Base-by-base conservation (phyloP, 2,329 filamentous ascomycete genomes). In the Epichloe typhina region DNA sequence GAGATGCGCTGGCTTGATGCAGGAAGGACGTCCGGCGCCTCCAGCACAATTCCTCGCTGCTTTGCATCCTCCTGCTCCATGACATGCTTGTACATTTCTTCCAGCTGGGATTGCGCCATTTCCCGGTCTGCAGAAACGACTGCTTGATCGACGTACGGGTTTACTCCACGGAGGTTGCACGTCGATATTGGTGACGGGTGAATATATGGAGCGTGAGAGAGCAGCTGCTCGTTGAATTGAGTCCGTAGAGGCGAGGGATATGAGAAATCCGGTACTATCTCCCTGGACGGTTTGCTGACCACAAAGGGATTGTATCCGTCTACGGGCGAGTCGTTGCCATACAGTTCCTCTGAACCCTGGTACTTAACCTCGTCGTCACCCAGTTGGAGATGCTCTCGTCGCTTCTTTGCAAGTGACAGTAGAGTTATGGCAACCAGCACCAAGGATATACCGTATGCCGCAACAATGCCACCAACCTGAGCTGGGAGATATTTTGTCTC, bases 21-120 rank as follows among this genome's bases (percentile, higher is more conserved):
- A 4, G 69, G 58, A 35, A 66, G 53, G 9, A 70, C 52, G n/a
- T 72, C 51, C 15, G 72, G 70, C 21, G 64, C 50, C 21, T 75
- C 71, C 43, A 78, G 69, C 17, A 66, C 65, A 41, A 77, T 62
- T 35, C 80, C 80, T 46, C 72, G 72, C 56, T 75, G 71, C 64
- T 82, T 83, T 48, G 79, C 79, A 52, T 77, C 79, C 61, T 96
- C 90, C 59, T 95, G 86, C 65, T 89, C 88, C 82, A 95, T 85
- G 56, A 95, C 90, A 58, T 89, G 85, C 54, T 83, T 88, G 69
- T 96, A 97, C 64, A 97, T 82, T 59, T 87, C 82, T 66, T 95
- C 89, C 66, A 96, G 82, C 64, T 95, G 86, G 56, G 83, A 75
- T 66, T 93, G 83, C 55, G 87, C 82, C 71, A 84, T 83, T 61